Evolutionary conservation across 140 eudicot genomes (phyloP).

Genomic region (Ambrosia hybrid): DNA sequence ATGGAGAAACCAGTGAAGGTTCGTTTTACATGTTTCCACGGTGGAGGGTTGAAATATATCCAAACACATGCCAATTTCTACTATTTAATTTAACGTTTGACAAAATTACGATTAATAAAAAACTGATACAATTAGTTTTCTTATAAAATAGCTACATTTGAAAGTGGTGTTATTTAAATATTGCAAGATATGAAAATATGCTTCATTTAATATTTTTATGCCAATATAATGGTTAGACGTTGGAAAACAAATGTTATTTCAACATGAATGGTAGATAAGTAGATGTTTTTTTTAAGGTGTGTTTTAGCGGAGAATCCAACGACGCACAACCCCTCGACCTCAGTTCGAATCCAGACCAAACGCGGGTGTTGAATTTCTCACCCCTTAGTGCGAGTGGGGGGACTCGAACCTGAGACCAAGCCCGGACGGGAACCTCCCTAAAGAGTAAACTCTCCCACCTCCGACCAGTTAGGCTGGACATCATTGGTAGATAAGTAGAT

Average conservation of each 20-base stretch:
- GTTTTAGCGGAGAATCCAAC: too few species aligned
- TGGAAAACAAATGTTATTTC: neutral
- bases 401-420: too few species aligned
- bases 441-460: too few species aligned
- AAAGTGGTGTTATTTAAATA: neutral
- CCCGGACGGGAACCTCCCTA: too few species aligned
- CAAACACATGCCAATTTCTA: constrained; percentile 13
- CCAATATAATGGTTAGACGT: neutral
- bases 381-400: too few species aligned
- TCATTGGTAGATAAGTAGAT: too few species aligned
- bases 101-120: neutral
- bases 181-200: neutral
- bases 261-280: too few species aligned
- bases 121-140: constrained; percentile 10
- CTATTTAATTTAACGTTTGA: constrained; percentile 11
- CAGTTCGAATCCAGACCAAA: too few species aligned
- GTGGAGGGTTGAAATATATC: constrained; percentile 5
- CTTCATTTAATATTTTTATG: neutral
- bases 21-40: neutral
- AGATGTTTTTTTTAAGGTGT: too few species aligned
- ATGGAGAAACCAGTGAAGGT: constrained; percentile 18
- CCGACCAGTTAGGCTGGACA: too few species aligned
- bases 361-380: too few species aligned
- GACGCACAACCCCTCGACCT: too few species aligned
- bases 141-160: neutral